Base-by-base conservation (phyloP, 1,284 basidiomycete species). In the Ceratobasidium sp. region DNA sequence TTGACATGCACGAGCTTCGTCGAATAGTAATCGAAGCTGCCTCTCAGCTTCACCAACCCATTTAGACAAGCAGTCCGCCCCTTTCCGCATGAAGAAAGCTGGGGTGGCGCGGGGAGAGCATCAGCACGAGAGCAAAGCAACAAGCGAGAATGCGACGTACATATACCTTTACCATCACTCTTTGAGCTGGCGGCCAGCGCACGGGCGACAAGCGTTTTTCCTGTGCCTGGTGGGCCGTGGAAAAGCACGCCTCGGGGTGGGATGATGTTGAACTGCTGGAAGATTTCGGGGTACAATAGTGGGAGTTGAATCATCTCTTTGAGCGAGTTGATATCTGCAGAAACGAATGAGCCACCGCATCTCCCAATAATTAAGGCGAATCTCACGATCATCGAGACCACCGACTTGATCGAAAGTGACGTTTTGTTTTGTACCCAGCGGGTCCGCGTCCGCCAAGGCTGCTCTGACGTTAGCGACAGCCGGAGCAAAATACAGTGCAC, bases 41-140 rank as follows among this genome's bases (percentile, higher is more conserved):
- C 97, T 88, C 79, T 99, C 97, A 1, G 97, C 97, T 82, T 99
- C 97, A 73, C 97, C 97, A 12, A 99, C 96, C 97, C 97, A 99
- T 82, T 99, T 99, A 7, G 95, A 97, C 30, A 99, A 85, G 76
- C 94, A 95, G 80, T 99, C 97, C 25, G 97, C 97, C 48, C 97
- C 97, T 82, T 99, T 99, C 62, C 97, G 92, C 97, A 99, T 99
- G 85, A 98, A 99, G 84, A 99, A 99, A 1, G 95, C 93, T 95
- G 76, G 2, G 49, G 60, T 49, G 62, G 25, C 58, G 70, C 21
- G 69, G 48, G 53, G 33, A 74, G 25, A 73, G 23, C 63, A 56
- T 73, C n/a, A 36, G 63, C 58, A 63, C 14, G 70, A 42, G 9
- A 4, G 71, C 11, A 42, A 21, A 49, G 25, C 40, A 60, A 59